phyloP scores from a whole-genome alignment of 2,329 filamentous ascomycete genomes.

The Fusarium succisae region DNA sequence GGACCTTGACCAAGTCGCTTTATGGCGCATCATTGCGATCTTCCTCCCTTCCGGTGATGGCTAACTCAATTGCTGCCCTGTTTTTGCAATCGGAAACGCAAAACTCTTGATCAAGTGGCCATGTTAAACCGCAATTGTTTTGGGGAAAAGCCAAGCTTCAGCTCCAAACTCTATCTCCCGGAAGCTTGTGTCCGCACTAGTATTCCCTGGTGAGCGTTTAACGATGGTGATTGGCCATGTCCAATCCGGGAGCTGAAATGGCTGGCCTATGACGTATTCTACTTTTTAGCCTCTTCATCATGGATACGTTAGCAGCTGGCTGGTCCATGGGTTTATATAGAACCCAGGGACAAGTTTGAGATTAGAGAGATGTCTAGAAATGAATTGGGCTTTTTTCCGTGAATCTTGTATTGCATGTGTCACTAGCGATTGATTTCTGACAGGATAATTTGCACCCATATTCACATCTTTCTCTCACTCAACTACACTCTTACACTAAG shows the following conservation, averaged over 20 bases:
- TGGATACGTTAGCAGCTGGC: neutral
- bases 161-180: conserved; percentile 7
- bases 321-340: conserved; percentile 22
- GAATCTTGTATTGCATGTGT: conserved; percentile 6
- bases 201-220: conserved; percentile 12
- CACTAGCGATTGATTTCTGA: neutral
- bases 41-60: neutral
- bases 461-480: neutral
- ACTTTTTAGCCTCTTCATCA: conserved; percentile 32
- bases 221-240: conserved; percentile 29
- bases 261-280: conserved; percentile 40
- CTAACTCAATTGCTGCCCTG: conserved; percentile 2
- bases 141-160: conserved; percentile 18
- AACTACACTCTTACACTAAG: neutral
- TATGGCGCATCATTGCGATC: neutral
- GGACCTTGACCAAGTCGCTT: neutral
- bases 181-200: conserved; percentile 35
- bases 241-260: conserved; percentile 3
- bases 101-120: neutral
- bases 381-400: neutral
- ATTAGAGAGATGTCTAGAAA: neutral
- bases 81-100: neutral
- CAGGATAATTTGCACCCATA: neutral
- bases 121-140: neutral
- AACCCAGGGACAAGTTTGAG: conserved; percentile 7